Evolutionary conservation across 2,329 filamentous ascomycete species (phyloP), one percentile per base, ranked within the genome.

Genomic region (Trichophaea hybrida): DNA sequence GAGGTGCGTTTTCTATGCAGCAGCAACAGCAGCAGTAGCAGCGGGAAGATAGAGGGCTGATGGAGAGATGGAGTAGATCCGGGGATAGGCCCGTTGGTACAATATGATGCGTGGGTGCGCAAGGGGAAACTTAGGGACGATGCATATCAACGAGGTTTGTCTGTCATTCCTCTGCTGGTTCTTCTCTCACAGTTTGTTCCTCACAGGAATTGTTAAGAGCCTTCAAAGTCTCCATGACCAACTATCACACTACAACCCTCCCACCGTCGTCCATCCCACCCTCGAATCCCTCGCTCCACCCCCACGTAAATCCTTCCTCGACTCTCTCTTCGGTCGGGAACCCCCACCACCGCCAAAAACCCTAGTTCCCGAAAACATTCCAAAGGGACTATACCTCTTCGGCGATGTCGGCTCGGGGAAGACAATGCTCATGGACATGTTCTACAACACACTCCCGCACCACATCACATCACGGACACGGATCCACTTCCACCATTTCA

Each of bases 401-500:
- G 93, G 93, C 60, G 93, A 98, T 71, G 93, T 98, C 1, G 93
- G 93, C 44, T 94, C 88, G 69, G 93, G 93, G 63, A 98, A 98
- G 78, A 98, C 93, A 1, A 98, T 98, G 93, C 77, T 98, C 70
- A 98, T 98, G 93, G 91, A 98, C 71, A 77, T 98, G 54, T 96
- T 97, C 73, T 95, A 90, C 75, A 90, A 97, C 65, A 96, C 91
- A 0, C 76, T 97, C 24, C 93, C 93, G 0, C 72, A 76, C 13
- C 84, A 85, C 61, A 89, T 97, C 65, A 79, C 77, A 59, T 81
- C 82, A 35, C 96, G 95, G 75, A 94, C 85, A 51, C 80, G 93
- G 52, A 96, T 98, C 69, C 93, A 98, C 75, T 98, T 98, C 74
- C 89, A 97, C 76, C 95, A 95, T 72, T 98, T 98, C 76, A 98